These are phyloP conservation scores for Phyllosticta citriasiana DNA, from an alignment of 2,329 filamentous ascomycete genomes.

Conservation along the genomic window DNA sequence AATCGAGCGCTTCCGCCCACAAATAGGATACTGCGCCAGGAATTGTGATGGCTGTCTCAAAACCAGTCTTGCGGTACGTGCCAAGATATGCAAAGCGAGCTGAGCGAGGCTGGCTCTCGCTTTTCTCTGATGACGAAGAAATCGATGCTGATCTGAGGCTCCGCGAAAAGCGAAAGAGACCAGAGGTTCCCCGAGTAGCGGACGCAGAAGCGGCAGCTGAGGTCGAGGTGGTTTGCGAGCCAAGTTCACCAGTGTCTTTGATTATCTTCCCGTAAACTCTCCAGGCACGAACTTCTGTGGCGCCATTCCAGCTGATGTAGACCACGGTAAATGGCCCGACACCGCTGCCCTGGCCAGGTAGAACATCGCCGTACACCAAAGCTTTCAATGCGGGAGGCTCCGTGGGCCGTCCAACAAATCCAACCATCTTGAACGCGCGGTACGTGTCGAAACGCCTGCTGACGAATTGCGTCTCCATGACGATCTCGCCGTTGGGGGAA, in stretches of 20 bases:
- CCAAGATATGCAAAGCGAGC: background rate
- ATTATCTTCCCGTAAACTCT: slow-evolving; percentile 9
- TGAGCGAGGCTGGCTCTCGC: background rate
- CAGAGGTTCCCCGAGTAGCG: background rate
- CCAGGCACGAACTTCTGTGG: slow-evolving; percentile 41
- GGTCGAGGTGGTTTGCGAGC: background rate
- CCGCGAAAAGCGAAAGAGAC: background rate
- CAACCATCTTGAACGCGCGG: slow-evolving; percentile 27
- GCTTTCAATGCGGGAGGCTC: slow-evolving; percentile 21
- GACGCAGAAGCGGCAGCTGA: background rate
- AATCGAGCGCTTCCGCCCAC: slow-evolving; percentile 4
- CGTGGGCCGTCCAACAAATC: slow-evolving; percentile 24
- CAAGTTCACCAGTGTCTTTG: background rate
- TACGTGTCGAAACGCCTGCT: slow-evolving; percentile 27
- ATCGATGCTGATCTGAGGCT: background rate
- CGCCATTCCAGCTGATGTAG: slow-evolving; percentile 48
- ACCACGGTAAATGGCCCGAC: slow-evolving; percentile 4
- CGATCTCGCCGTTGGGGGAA: slow-evolving; percentile 18
- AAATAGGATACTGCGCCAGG: background rate
- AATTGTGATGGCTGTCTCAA: slow-evolving; percentile 5
- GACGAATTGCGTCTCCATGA: slow-evolving; percentile 25
- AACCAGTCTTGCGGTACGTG: slow-evolving; percentile 4
- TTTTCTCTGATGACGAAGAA: background rate
- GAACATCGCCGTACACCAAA: slow-evolving; percentile 18
- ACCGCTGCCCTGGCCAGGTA: slow-evolving; percentile 7